Evolutionary conservation across 306 rosid genomes (phyloP).

Genomic region (Parietaria judaica): DNA sequence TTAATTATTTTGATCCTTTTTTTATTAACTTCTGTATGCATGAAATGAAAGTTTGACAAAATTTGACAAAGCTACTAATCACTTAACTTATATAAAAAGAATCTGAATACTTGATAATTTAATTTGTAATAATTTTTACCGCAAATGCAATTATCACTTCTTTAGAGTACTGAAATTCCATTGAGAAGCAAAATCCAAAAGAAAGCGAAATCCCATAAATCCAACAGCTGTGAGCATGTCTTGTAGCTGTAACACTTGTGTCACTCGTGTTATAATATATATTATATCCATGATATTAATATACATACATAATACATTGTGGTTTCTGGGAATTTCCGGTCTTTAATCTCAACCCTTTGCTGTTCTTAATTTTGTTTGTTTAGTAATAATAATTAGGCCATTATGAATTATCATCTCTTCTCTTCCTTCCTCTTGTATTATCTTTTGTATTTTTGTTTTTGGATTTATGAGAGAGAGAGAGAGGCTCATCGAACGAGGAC

Average conservation of each 20-base stretch:
- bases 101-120: too few species aligned
- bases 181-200: not conserved
- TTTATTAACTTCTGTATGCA: too few species aligned
- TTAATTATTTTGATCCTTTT: too few species aligned
- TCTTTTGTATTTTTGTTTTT: not conserved
- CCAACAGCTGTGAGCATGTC: conserved; percentile 55
- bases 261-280: conserved; percentile 19
- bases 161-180: too few species aligned
- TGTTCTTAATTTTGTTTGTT: conserved; percentile 15
- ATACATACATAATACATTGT: too few species aligned
- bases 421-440: too few species aligned
- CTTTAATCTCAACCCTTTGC: conserved; percentile 29
- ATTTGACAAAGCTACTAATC: too few species aligned
- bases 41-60: too few species aligned
- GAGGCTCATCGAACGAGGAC: conserved; percentile 44
- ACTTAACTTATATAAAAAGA: too few species aligned
- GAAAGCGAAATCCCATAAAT: conserved; percentile 25
- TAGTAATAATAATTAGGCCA: not conserved
- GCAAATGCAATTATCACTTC: too few species aligned
- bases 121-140: too few species aligned
- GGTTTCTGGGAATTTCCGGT: conserved; percentile 31
- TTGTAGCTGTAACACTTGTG: conserved; percentile 20
- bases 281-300: conserved; percentile 14
- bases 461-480: not conserved
- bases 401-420: too few species aligned